These are phyloP conservation scores for Chlorencoelia australis DNA, from an alignment of 2,329 filamentous ascomycete genomes.

Conservation along the genomic window DNA sequence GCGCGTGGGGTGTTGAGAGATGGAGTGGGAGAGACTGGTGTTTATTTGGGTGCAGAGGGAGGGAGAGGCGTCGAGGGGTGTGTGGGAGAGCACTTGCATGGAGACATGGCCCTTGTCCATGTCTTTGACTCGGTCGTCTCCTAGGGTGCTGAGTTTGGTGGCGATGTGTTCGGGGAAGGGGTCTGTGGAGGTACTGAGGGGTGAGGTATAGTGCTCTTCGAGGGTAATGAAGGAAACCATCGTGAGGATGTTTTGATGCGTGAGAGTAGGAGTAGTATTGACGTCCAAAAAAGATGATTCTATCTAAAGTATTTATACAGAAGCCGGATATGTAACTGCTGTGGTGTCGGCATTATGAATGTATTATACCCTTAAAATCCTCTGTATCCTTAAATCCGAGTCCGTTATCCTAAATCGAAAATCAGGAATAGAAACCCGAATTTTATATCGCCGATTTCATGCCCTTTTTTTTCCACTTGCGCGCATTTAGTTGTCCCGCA, in stretches of 20 bases:
- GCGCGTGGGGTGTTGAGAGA: slow-evolving; percentile 27
- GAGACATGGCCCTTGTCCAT: slow-evolving; percentile 20
- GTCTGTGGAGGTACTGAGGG: slow-evolving; percentile 13
- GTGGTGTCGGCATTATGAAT: too few relatives aligned
- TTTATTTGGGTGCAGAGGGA: slow-evolving; percentile 21
- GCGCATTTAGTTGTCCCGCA: too few relatives aligned
- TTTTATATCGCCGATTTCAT: too few relatives aligned
- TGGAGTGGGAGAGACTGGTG: slow-evolving; percentile 25
- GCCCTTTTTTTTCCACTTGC: too few relatives aligned
- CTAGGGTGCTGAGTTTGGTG: slow-evolving; percentile 14
- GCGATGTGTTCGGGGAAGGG: slow-evolving; percentile 20
- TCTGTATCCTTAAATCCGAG: too few relatives aligned
- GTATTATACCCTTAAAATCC: too few relatives aligned
- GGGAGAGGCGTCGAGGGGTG: slow-evolving; percentile 9
- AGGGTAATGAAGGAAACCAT: slow-evolving; percentile 30
- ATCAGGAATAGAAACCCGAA: too few relatives aligned
- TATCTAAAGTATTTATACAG: too few relatives aligned
- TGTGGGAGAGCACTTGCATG: slow-evolving; percentile 27
- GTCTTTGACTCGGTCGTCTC: slow-evolving; percentile 17
- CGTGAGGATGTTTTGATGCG: not conserved
- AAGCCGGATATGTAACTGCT: too few relatives aligned
- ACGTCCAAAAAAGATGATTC: too few relatives aligned
- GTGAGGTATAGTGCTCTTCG: slow-evolving; percentile 32
- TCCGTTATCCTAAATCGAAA: too few relatives aligned
- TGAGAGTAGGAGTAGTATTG: too few relatives aligned